phyloP scores from a whole-genome alignment of 306 rosid species.

The Quercus aquifolioides region DNA sequence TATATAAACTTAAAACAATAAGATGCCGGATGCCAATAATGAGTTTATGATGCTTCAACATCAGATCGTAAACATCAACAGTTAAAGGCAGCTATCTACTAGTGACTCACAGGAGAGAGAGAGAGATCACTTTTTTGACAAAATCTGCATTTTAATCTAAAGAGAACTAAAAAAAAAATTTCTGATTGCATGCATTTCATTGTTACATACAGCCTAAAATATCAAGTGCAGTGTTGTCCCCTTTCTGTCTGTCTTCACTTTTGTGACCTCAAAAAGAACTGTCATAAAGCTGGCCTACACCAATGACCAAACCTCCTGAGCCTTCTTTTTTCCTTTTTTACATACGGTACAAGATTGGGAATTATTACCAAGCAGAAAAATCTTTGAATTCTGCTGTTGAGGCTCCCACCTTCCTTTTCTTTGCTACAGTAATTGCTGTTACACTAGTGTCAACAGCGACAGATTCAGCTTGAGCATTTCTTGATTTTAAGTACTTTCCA shows the following conservation, averaged over 20 bases:
- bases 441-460: slow-evolving; percentile 29
- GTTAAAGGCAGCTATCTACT: not conserved
- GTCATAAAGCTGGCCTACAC: not conserved
- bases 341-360: slow-evolving; percentile 23
- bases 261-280: not conserved
- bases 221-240: not conserved
- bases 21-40: too few species aligned
- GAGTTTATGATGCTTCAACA: too few species aligned
- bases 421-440: slow-evolving; percentile 38
- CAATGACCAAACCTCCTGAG: not conserved
- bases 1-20: too few species aligned
- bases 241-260: not conserved
- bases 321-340: not conserved
- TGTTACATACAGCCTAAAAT: not conserved
- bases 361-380: slow-evolving; percentile 70
- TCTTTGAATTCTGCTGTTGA: slow-evolving; percentile 57
- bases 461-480: slow-evolving; percentile 47
- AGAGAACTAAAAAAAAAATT: not conserved
- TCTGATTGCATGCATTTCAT: not conserved
- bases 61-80: not conserved
- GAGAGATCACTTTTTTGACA: not conserved
- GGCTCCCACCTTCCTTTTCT: slow-evolving; percentile 69
- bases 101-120: not conserved
- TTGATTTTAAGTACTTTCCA: slow-evolving; percentile 85
- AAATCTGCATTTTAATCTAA: not conserved